Conservation (phyloP, 2,329 filamentous ascomycete species). For the Bipolaris cookei region DNA sequence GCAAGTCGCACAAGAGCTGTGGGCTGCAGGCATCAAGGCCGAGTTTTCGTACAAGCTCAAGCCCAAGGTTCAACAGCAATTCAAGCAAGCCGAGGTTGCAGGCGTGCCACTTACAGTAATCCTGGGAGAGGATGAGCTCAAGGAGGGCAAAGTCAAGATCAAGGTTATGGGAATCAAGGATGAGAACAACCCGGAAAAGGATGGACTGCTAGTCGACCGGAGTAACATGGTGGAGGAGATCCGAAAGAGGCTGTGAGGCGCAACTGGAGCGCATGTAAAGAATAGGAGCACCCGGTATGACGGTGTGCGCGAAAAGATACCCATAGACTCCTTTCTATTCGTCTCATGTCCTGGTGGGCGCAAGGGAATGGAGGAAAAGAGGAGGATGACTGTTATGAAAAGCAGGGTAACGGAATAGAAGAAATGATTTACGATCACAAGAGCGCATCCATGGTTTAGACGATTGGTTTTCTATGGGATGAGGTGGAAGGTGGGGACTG, state of each 20-base stretch:
- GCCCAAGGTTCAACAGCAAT: slow-evolving; percentile 86
- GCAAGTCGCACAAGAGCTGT: slow-evolving; percentile 75
- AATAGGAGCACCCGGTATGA: slow-evolving; percentile 1
- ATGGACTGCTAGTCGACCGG: slow-evolving; percentile 76
- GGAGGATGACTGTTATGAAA: background rate
- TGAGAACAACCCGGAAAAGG: slow-evolving; percentile 87
- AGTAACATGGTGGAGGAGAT: slow-evolving; percentile 69
- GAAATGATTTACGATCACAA: background rate
- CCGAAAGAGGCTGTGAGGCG: slow-evolving; percentile 56
- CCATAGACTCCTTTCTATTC: slow-evolving; percentile 18
- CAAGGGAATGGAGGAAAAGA: background rate
- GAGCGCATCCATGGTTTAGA: background rate
- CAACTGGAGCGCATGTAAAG: slow-evolving; percentile 5
- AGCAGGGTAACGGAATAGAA: background rate
- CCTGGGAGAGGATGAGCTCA: slow-evolving; percentile 87
- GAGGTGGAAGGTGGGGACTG: too few species aligned
- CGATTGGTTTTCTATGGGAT: background rate
- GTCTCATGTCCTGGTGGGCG: background rate
- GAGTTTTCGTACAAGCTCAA: slow-evolving; percentile 91
- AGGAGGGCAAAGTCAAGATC: slow-evolving; percentile 81
- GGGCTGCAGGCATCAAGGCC: slow-evolving; percentile 89
- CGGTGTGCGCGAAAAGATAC: slow-evolving; percentile 10
- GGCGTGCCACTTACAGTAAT: slow-evolving; percentile 87
- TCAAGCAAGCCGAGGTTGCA: slow-evolving; percentile 83
- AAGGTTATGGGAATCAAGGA: slow-evolving; percentile 78